Base-by-base conservation (phyloP, 306 rosid species). In the Arachis stenosperma region DNA sequence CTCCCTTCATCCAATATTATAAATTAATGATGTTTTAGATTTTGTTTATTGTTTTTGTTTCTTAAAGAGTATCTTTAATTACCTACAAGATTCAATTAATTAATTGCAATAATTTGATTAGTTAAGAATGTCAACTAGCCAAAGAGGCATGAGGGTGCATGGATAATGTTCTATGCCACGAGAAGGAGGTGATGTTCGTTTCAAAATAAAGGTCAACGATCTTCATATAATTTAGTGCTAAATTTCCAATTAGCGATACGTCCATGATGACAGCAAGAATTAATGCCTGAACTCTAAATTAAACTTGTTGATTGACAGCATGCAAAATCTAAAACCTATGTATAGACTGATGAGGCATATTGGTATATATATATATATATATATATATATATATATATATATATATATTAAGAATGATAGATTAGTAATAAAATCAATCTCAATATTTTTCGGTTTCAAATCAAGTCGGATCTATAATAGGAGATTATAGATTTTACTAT, bases 201-300 rank as follows among this genome's bases (percentile, higher is more conserved):
- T 77, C 65, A 62, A 69, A 47, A 56, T 37, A 56, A 65, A 63
- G 81, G 81, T 81, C 79, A 81, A 81, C 22, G 36, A 73, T 67
- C 46, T 22, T 7, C 27, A 43, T 30, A 8, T 43, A 61, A 81
- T 29, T 42, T 53, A 54, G 53, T 53, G 72, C 75, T 69, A 66
- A 52, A 12, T 41, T 52, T 50, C 13, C 17, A 75, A 22, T 22
- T 22, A 22, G 27, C 27, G 27, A 70, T 22, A 2, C 37, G 4
- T 33, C 4, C 37, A 33, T 33, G 37, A 33, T 33, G 37, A 33
- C 37, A 4, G 37, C 37, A 33, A 33, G 37, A 70, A 69, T 51
- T 59, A 47, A 65, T 59, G 65, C 29, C 70, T 51, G 50, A 42
- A 73, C 65, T 60, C 37, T 33, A 33, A 33, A 33, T 33, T 72